A percentile compares a stretch with the other conserved stretches of the same genome.
Conservation (phyloP, 2,329 filamentous ascomycete species). For the Penicillium sp. region DNA sequence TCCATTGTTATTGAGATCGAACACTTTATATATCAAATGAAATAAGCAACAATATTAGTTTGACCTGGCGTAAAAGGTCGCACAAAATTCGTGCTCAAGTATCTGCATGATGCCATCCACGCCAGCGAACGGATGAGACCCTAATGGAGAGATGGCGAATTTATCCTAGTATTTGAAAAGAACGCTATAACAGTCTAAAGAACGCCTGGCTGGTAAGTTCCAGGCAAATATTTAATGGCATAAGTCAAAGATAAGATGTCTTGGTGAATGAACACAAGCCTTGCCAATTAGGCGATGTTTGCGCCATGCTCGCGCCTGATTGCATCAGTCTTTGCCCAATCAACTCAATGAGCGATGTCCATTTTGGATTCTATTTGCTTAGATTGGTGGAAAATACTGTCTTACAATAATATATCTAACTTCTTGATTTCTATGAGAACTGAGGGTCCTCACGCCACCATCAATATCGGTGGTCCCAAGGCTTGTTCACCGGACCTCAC, state of each 20-base stretch:
- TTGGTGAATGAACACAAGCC: neutral
- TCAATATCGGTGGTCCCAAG: neutral
- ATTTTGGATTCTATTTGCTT: neutral
- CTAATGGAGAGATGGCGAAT: neutral
- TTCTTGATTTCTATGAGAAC: neutral
- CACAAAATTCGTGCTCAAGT: neutral
- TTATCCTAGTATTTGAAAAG: neutral
- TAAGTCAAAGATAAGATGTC: neutral
- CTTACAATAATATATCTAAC: neutral
- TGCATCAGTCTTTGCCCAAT: neutral
- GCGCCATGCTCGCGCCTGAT: neutral
- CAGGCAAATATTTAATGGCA: neutral
- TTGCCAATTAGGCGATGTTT: neutral
- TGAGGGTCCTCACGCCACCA: neutral
- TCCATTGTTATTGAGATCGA: neutral
- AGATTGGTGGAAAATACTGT: neutral
- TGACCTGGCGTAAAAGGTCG: neutral
- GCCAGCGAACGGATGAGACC: neutral
- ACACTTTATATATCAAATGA: neutral
- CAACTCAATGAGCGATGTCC: neutral
- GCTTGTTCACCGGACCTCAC: neutral
- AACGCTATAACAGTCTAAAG: neutral
- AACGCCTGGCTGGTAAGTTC: neutral
- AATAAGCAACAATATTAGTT: neutral
- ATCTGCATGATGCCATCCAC: neutral